Evolutionary conservation across 2,329 filamentous ascomycete genomes (phyloP), one percentile per base, ranked within the genome.

Genomic region (Epichloe uncinata): DNA sequence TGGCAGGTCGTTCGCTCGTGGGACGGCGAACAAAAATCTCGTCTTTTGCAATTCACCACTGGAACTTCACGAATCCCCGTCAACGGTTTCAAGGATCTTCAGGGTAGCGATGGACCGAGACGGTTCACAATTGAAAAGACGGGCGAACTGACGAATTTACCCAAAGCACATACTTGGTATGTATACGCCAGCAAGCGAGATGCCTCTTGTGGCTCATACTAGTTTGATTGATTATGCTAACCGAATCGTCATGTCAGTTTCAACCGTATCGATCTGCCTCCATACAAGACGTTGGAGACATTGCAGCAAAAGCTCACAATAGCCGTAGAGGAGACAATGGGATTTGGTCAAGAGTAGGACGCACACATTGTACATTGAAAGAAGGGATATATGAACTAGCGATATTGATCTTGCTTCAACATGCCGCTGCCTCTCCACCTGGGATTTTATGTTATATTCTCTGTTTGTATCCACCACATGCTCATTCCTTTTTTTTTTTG

Each of bases 1-100:
- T 98, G 93, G 93, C 90, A 95, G 74, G 91, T 86, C 53, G 93
- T 98, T 56, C 84, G 91, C 57, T 87, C 81, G 54, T 98, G 93
- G 93, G 93, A 98, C 65, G 89, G 93, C 30, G 93, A 98, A 69
- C 93, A 98, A 69, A 98, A 98, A 74, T 95, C 88, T 49, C 84
- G 93, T 62, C 75, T 98, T 98, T 71, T 98, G 60, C 93, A 98
- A 68, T 98, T 98, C 66, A 93, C 93, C 0, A 98, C 93, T 8
- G 93, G 93, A 67, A 98, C 93, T 13, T 95, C 89, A 46, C 85
- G 93, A 72, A 98, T 98, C 58, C 93, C 93, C 1, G 93, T 98
- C 70, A 98, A 98, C 67, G 93, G 93, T 7, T 98, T 98, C 79
- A 98, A 98, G 72, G 93, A 98, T 74, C 73, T 98, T 47, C 93